These are phyloP conservation scores for Cutaneotrichosporon sp. DNA, from an alignment of 1,284 basidiomycete species.

Conservation along the genomic window DNA sequence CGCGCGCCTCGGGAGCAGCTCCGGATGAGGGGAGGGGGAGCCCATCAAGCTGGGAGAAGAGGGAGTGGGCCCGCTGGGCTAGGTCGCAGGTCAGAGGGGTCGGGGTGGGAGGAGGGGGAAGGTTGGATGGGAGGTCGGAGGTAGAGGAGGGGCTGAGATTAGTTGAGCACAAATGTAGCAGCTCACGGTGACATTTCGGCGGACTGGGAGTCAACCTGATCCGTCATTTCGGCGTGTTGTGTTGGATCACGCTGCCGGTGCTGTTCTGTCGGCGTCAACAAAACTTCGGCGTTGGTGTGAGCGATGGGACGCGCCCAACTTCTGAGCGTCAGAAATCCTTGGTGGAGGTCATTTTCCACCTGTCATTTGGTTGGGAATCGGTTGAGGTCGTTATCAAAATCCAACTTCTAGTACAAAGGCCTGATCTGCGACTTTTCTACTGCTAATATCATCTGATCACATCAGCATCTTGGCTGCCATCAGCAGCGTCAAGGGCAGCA, in stretches of 20 bases:
- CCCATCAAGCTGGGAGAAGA: constrained; percentile 18
- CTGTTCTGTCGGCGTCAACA: constrained; percentile 11
- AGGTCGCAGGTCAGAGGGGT: constrained; percentile 19
- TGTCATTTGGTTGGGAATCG: neutral
- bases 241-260: neutral
- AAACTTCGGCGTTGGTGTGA: constrained; percentile 10
- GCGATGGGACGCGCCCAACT: neutral
- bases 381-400: neutral
- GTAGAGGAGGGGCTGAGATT: constrained; percentile 10
- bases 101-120: neutral
- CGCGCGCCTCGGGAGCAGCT: neutral
- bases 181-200: constrained; percentile 15
- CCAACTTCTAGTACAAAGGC: neutral
- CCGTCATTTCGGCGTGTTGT: constrained; percentile 10
- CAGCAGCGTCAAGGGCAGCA: neutral
- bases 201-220: constrained; percentile 13
- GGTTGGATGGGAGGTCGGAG: constrained; percentile 17
- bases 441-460: neutral
- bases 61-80: constrained; percentile 7
- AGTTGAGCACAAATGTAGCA: neutral
- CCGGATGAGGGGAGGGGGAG: neutral
- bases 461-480: neutral
- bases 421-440: neutral
- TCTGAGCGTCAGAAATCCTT: constrained; percentile 13
- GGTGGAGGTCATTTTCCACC: constrained; percentile 10